Percentiles rank a stretch among this genome's conserved stretches.
These are phyloP conservation scores for Fragaria ananassa DNA, from an alignment of 306 rosid species.

Conservation along the genomic window DNA sequence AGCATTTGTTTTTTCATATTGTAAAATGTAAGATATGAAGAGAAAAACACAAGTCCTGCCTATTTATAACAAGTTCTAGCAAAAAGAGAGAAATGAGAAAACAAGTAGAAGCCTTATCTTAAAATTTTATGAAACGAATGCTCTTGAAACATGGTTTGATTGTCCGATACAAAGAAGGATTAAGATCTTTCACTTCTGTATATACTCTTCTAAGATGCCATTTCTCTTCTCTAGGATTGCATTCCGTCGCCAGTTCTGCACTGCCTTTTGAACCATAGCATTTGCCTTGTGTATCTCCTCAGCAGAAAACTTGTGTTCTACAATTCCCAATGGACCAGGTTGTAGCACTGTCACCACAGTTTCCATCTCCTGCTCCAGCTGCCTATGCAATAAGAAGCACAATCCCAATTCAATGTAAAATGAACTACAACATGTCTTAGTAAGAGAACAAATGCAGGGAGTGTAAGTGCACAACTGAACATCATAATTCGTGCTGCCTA, in stretches of 20 bases:
- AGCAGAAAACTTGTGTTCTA: constrained; percentile 79
- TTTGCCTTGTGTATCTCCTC: constrained; percentile 63
- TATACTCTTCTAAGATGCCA: constrained; percentile 45
- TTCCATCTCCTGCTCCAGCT: constrained; percentile 82
- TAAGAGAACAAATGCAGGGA: background rate
- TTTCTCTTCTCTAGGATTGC: constrained; percentile 41
- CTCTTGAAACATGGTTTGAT: background rate
- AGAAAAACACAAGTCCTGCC: background rate
- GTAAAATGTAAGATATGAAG: background rate
- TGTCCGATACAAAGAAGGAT: background rate
- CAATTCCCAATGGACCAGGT: constrained; percentile 91
- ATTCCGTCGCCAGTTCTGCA: constrained; percentile 65
- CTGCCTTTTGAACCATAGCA: constrained; percentile 56
- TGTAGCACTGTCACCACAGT: constrained; percentile 80
- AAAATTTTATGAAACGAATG: background rate
- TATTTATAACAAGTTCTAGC: background rate
- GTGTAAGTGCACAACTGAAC: constrained; percentile 9
- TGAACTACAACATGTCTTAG: background rate
- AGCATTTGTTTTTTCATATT: background rate
- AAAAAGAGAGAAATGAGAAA: background rate
- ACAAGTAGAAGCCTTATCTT: background rate
- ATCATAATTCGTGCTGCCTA: background rate
- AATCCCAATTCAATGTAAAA: background rate
- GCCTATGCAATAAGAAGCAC: constrained; percentile 37
- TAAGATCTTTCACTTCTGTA: constrained; percentile 36